phyloP scores from a whole-genome alignment of 1,284 basidiomycete genomes.

The Gymnopus androsaceus region DNA sequence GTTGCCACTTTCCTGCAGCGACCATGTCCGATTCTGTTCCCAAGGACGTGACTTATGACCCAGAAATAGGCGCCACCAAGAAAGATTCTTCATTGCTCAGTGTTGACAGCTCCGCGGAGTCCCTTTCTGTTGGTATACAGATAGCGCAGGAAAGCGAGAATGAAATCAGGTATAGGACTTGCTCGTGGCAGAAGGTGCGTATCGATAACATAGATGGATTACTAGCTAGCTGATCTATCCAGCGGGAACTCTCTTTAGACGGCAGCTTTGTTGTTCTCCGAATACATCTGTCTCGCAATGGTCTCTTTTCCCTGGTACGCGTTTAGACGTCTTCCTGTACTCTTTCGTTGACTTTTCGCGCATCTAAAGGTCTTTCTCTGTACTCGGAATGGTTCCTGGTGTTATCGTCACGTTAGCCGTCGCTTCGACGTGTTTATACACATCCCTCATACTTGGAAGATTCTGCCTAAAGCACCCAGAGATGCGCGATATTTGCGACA shows the following conservation, averaged over 20 bases:
- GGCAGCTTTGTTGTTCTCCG: constrained; percentile 48
- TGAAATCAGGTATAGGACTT: constrained; percentile 44
- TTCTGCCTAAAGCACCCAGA: constrained; percentile 65
- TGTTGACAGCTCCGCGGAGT: constrained; percentile 1
- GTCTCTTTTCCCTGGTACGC: constrained; percentile 50
- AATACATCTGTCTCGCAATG: constrained; percentile 53
- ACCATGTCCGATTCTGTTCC: neutral
- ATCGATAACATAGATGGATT: neutral
- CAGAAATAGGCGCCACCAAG: neutral
- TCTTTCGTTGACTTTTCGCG: constrained; percentile 8
- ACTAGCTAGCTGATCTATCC: neutral
- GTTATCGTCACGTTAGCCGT: constrained; percentile 43
- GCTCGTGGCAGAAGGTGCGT: constrained; percentile 51
- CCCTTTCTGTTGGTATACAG: constrained; percentile 22
- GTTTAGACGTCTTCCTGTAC: neutral
- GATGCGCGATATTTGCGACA: constrained; percentile 64
- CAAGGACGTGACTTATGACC: neutral
- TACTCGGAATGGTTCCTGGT: constrained; percentile 55
- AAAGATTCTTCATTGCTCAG: neutral
- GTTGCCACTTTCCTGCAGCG: neutral
- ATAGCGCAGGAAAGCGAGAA: constrained; percentile 37
- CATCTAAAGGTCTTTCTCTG: constrained; percentile 50
- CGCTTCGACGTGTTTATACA: constrained; percentile 38
- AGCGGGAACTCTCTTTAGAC: constrained; percentile 34
- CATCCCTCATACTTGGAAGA: constrained; percentile 51